These are phyloP conservation scores for Geranomyces michiganensis DNA, from an alignment of 192 early-diverging fungal genomes.

Conservation along the genomic window DNA sequence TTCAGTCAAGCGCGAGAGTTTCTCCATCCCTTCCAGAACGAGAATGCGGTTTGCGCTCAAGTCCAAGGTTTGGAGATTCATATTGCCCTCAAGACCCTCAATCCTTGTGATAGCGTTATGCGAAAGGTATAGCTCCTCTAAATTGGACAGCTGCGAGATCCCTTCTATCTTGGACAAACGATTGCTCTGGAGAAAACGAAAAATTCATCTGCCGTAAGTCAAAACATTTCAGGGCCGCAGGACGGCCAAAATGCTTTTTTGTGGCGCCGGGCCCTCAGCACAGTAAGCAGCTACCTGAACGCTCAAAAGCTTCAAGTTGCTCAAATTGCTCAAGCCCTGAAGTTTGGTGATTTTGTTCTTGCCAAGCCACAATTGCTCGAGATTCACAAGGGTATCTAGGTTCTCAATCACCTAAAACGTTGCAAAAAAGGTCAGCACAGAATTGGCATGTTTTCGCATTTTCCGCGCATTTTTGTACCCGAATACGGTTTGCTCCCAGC, in stretches of 20 bases:
- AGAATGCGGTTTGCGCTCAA: slow-evolving; percentile 78
- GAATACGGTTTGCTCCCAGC: slow-evolving; percentile 92
- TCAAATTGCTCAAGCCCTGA: slow-evolving; percentile 55
- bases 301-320: slow-evolving; percentile 51
- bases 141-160: slow-evolving; percentile 62
- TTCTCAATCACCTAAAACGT: slow-evolving; percentile 73
- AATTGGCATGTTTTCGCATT: not conserved
- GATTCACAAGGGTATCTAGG: slow-evolving; percentile 73
- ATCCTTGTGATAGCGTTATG: slow-evolving; percentile 86
- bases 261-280: not conserved
- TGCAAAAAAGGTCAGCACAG: too few relatives aligned
- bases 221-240: too few relatives aligned
- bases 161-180: slow-evolving; percentile 77
- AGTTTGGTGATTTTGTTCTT: slow-evolving; percentile 95
- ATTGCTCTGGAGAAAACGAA: slow-evolving; percentile 65
- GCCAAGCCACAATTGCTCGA: slow-evolving; percentile 93
- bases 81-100: slow-evolving; percentile 78
- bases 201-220: not conserved
- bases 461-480: slow-evolving; percentile 48
- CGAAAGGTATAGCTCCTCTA: slow-evolving; percentile 91
- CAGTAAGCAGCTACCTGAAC: slow-evolving; percentile 40
- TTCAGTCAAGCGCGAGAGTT: slow-evolving; percentile 75
- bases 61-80: slow-evolving; percentile 78
- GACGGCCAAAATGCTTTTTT: too few relatives aligned
- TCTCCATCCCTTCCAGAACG: slow-evolving; percentile 72